Percentiles rank a stretch among this genome's conserved stretches.
phyloP scores from a whole-genome alignment of 2,329 filamentous ascomycete genomes.

The Venturia nashicola region DNA sequence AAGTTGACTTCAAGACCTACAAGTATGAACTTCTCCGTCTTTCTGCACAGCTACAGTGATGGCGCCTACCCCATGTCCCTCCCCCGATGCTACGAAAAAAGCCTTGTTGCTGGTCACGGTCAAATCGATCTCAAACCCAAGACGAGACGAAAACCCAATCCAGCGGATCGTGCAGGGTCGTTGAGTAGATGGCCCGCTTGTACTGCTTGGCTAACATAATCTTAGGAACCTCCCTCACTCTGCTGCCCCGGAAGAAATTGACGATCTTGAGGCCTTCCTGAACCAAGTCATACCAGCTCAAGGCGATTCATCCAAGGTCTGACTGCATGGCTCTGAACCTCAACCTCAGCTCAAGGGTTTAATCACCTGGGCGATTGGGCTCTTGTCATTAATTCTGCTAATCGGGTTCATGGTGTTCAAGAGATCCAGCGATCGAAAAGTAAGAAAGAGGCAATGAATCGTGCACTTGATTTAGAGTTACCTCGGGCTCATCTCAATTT shows the following conservation, averaged over 20 bases:
- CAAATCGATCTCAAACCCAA: constrained; percentile 33
- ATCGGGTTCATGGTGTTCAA: not conserved
- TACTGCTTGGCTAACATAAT: constrained; percentile 31
- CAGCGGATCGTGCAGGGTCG: not conserved
- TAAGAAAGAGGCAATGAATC: not conserved
- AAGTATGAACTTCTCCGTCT: constrained; percentile 14
- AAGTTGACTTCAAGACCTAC: constrained; percentile 67
- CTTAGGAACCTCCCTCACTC: constrained; percentile 50
- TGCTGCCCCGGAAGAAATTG: constrained; percentile 64
- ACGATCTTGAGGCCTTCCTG: constrained; percentile 62
- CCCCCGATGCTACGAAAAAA: not conserved
- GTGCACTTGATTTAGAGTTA: not conserved
- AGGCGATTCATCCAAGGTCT: not conserved
- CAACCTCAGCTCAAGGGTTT: not conserved
- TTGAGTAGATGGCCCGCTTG: not conserved
- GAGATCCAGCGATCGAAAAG: not conserved
- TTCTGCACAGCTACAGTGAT: not conserved
- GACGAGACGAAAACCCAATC: constrained; percentile 20
- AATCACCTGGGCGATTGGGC: not conserved
- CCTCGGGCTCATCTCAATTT: not conserved
- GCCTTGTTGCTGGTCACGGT: not conserved
- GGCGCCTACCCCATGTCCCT: not conserved
- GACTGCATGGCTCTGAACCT: not conserved
- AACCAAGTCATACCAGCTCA: constrained; percentile 34
- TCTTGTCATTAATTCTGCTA: not conserved